These are phyloP conservation scores for Herpetospermum pedunculosum DNA, from an alignment of 306 rosid species.

Conservation along the genomic window DNA sequence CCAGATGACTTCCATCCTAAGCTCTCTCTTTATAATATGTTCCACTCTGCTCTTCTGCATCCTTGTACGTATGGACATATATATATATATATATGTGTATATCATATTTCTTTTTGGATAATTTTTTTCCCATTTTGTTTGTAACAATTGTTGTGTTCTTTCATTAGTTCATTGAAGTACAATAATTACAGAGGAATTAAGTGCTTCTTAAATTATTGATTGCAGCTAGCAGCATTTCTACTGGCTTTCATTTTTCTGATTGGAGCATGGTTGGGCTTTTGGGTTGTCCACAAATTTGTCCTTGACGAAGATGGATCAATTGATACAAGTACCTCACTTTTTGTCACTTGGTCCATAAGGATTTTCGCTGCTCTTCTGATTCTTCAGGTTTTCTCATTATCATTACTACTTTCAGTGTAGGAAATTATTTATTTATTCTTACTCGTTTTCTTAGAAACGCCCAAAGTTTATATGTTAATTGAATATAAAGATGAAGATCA, in stretches of 20 bases:
- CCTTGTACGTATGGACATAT: not conserved
- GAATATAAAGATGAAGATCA: not conserved
- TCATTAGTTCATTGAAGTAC: not conserved
- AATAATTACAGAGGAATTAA: not conserved
- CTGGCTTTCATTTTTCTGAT: slow-evolving; percentile 57
- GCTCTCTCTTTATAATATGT: too few relatives aligned
- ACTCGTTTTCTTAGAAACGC: not conserved
- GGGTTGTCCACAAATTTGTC: slow-evolving; percentile 71
- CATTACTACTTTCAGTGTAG: not conserved
- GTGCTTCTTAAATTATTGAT: slow-evolving; percentile 11
- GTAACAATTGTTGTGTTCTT: not conserved
- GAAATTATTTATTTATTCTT: not conserved
- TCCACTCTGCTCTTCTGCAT: not conserved
- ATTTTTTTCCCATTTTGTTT: not conserved
- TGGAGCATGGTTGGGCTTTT: slow-evolving; percentile 97
- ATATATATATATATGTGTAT: not conserved
- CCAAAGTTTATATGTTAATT: not conserved
- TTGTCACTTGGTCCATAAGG: slow-evolving; percentile 77
- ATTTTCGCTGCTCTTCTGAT: slow-evolving; percentile 48
- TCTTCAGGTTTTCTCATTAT: slow-evolving; percentile 46
- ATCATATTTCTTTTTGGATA: not conserved
- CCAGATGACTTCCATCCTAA: too few relatives aligned
- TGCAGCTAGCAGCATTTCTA: slow-evolving; percentile 77
- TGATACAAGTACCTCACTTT: slow-evolving; percentile 54
- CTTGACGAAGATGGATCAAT: slow-evolving; percentile 78